Percentiles rank a stretch among this genome's conserved stretches.
These are phyloP conservation scores for Apiospora sp. DNA, from an alignment of 2,329 filamentous ascomycete genomes.

Conservation along the genomic window DNA sequence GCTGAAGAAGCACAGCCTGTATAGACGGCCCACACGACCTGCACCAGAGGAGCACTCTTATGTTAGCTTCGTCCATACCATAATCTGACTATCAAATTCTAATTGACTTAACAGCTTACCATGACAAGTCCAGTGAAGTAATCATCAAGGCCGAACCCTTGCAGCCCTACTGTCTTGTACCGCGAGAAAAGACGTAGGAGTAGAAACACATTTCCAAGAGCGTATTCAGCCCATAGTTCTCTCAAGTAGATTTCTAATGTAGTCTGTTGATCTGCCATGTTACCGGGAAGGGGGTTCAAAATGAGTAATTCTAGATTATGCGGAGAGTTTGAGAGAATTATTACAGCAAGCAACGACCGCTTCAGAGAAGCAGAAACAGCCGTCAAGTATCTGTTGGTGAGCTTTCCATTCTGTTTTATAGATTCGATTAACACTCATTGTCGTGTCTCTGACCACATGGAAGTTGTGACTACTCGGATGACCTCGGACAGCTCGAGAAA, in stretches of 20 bases:
- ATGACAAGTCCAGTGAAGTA: conserved; percentile 23
- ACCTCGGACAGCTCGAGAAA: background rate
- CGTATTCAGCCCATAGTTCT: conserved; percentile 26
- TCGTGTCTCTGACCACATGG: background rate
- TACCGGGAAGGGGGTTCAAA: background rate
- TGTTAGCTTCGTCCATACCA: background rate
- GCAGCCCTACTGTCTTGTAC: conserved; percentile 23
- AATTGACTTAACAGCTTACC: background rate
- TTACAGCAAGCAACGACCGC: background rate
- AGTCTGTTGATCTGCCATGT: background rate
- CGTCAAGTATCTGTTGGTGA: background rate
- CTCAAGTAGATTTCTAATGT: background rate
- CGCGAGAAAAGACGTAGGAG: conserved; percentile 22
- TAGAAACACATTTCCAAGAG: conserved; percentile 24
- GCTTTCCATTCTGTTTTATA: background rate
- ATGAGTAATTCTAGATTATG: background rate
- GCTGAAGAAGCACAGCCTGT: background rate
- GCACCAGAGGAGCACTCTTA: background rate
- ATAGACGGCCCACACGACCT: conserved; percentile 3
- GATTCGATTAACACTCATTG: background rate
- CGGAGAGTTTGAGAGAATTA: background rate
- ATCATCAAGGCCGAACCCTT: conserved; percentile 24
- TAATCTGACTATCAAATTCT: conserved; percentile 7
- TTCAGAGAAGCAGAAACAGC: background rate
- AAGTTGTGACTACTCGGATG: background rate